A percentile compares a stretch with the other conserved stretches of the same genome.
These are phyloP conservation scores for Naegleria fowleri DNA, from an alignment of 208 protist species.

Conservation along the genomic window DNA sequence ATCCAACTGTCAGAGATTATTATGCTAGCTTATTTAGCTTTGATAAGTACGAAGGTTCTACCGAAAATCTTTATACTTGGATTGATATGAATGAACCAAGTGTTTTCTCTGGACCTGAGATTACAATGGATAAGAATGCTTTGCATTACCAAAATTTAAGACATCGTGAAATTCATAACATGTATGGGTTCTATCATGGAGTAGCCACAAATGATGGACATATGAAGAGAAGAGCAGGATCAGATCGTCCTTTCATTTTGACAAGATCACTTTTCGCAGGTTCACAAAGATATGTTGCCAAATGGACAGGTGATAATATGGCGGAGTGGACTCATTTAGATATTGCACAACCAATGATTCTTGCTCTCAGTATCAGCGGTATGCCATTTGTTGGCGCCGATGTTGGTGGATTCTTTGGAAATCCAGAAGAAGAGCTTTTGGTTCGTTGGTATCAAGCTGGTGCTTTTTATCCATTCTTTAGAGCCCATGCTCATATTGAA, in stretches of 20 bases:
- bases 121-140: constrained; percentile 85
- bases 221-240: constrained; percentile 51
- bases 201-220: constrained; percentile 79
- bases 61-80: constrained; percentile 88
- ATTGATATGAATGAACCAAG: constrained; percentile 97
- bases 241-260: constrained; percentile 89
- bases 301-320: constrained; percentile 97
- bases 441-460: constrained; percentile 94
- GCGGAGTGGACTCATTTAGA: constrained; percentile 89
- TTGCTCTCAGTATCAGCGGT: constrained; percentile 87
- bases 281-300: constrained; percentile 88
- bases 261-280: constrained; percentile 97
- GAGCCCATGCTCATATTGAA: constrained; percentile 90
- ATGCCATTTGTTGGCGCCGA: constrained; percentile 91
- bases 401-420: constrained; percentile 96
- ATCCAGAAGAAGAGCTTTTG: constrained; percentile 88
- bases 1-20: constrained; percentile 76
- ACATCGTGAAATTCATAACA: constrained; percentile 95
- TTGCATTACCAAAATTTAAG: constrained; percentile 72
- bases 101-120: constrained; percentile 88
- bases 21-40: constrained; percentile 80
- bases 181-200: constrained; percentile 84
- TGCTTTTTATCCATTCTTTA: constrained; percentile 94
- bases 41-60: constrained; percentile 74
- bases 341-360: constrained; percentile 85